phyloP scores from a whole-genome alignment of 495 filamentous ascomycete genomes.

The Hyaloscypha hepaticicola region DNA sequence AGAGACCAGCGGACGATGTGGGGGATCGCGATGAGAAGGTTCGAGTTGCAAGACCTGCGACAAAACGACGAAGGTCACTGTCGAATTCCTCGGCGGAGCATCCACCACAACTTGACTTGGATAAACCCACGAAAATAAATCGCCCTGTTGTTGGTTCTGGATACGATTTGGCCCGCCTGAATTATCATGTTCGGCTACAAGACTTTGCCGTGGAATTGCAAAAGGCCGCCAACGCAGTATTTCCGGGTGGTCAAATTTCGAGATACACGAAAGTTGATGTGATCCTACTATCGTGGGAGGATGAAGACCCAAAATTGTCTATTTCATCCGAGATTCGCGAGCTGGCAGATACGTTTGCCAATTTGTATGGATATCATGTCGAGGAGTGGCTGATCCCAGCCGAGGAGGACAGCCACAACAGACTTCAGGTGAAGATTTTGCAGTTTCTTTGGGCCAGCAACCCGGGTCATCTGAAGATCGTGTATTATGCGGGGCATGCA shows the following conservation, averaged over 20 bases:
- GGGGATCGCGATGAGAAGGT: not conserved
- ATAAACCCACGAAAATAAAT: not conserved
- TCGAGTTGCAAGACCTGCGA: not conserved
- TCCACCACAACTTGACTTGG: not conserved
- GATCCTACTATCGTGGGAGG: conserved; percentile 10
- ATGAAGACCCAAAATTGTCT: not conserved
- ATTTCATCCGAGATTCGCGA: conserved; percentile 1
- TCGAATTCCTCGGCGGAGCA: not conserved
- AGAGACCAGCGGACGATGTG: not conserved
- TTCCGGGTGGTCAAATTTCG: conserved; percentile 5
- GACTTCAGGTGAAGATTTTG: conserved; percentile 4
- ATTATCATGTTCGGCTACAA: conserved; percentile 3
- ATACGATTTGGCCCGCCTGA: not conserved
- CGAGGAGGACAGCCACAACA: conserved; percentile 3
- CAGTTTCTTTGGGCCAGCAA: not conserved
- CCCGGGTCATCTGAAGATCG: conserved; percentile 3
- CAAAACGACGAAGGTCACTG: conserved; percentile 5
- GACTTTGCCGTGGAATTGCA: not conserved
- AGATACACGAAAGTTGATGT: conserved; percentile 4
- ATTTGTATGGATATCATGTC: conserved; percentile 8
- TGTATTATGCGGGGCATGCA: conserved; percentile 6
- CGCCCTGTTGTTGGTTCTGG: not conserved
- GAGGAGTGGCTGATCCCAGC: conserved; percentile 10
- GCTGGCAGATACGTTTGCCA: conserved; percentile 2
- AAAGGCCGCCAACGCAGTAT: conserved; percentile 2